Evolutionary conservation across 2,329 filamentous ascomycete species (phyloP), one percentile per base, ranked within the genome.

Genomic region (Diaporthe citrichinensis): DNA sequence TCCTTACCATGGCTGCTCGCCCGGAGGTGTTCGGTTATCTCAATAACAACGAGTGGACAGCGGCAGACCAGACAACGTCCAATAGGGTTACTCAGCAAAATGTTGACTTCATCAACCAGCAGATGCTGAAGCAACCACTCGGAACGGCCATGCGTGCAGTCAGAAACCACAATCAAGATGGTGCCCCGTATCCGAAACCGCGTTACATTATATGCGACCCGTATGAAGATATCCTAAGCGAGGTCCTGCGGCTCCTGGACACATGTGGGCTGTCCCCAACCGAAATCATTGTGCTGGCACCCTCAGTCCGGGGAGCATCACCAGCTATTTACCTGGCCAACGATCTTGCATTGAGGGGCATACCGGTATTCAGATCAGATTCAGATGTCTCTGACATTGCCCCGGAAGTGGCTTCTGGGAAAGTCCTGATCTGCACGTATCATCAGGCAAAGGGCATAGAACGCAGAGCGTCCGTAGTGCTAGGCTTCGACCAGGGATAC

Each of bases 361-460:
- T 76, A 20, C 75, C 75, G 2, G 75, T 76, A 3, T 76, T 72
- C 31, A 74, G 75, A n/a, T 76, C 75, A 15, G 75, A 76, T 39
- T 76, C 75, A 8, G 75, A 76, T n/a, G 65, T 74, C 6, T 74
- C 75, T 23, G 75, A 76, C n/a, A 41, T 76, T 12, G 67, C 65
- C 8, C 72, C 75, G 12, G 72, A 76, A 39, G 75, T 76, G 9
- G 72, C 75, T 17, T 59, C 34, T 12, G 75, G 75, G 1, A 76
- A 76, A 39, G 72, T 76, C 14, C 41, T 76, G n/a, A 74, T 76
- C 14, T 76, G 75, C 59, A 76, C 75, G 8, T 76, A 76, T 44
- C 75, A 76, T n/a, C 75, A 76, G 23, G 75, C 75, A 2, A 76
- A 76, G 36, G 75, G 75, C 0, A 76, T 76, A 41, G 75, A 76